Percentiles rank a stretch among this genome's conserved stretches.
phyloP scores from a whole-genome alignment of 805 yeast species.

The Cyberlindnera saturnus region DNA sequence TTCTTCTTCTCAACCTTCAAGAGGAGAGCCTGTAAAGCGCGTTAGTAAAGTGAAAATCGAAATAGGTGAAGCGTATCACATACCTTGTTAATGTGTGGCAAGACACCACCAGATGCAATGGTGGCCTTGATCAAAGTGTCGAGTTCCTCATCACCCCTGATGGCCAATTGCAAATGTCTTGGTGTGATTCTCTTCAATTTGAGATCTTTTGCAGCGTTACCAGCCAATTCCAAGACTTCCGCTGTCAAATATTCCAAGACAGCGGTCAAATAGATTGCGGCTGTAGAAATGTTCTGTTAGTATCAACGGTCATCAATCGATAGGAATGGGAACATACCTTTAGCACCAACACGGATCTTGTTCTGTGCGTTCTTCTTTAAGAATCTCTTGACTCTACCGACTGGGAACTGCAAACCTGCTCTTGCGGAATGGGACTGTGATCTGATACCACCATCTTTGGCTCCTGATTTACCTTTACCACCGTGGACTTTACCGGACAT shows the following conservation, averaged over 20 bases:
- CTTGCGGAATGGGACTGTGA: slow-evolving; percentile 89
- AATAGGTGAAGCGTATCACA: slow-evolving; percentile 2
- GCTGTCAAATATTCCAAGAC: slow-evolving; percentile 95
- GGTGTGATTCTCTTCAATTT: slow-evolving; percentile 96
- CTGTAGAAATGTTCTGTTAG: slow-evolving; percentile 22
- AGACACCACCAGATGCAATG: slow-evolving; percentile 96
- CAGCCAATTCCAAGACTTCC: slow-evolving; percentile 95
- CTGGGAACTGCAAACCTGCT: slow-evolving; percentile 95
- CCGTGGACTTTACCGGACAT: slow-evolving; percentile 98
- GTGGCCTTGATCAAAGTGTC: slow-evolving; percentile 92
- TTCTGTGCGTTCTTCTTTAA: slow-evolving; percentile 87
- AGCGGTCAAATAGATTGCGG: slow-evolving; percentile 94
- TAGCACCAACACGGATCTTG: slow-evolving; percentile 74
- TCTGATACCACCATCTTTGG: slow-evolving; percentile 55
- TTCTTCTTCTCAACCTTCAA: slow-evolving; percentile 24
- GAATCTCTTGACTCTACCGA: slow-evolving; percentile 97
- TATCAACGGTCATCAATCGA: not conserved
- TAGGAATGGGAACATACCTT: slow-evolving; percentile 29
- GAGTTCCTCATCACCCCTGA: slow-evolving; percentile 97
- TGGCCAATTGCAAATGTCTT: slow-evolving; percentile 93
- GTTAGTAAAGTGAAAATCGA: slow-evolving; percentile 8
- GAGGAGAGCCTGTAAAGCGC: slow-evolving; percentile 16
- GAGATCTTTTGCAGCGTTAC: slow-evolving; percentile 95
- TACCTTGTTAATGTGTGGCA: slow-evolving; percentile 47
- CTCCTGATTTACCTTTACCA: slow-evolving; percentile 93